A percentile compares a stretch with the other conserved stretches of the same genome.
These are phyloP conservation scores for Botryosphaeria dothidea DNA, from an alignment of 2,329 filamentous ascomycete species.

Conservation along the genomic window DNA sequence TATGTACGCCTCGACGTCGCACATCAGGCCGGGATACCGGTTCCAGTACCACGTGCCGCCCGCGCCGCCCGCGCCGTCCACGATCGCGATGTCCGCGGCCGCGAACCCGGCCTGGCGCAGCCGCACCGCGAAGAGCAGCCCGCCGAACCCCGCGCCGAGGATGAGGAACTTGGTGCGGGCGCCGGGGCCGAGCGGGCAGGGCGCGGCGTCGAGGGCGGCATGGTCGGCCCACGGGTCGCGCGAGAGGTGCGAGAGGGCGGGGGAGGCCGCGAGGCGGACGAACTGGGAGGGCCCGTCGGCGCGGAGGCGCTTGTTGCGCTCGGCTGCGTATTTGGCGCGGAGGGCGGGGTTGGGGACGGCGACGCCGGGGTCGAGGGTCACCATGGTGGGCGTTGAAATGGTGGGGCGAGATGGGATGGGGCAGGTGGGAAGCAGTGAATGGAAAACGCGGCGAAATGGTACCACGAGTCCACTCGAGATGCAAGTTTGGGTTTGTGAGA, in stretches of 20 bases:
- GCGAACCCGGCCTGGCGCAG: conserved; percentile 40
- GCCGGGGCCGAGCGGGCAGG: not conserved
- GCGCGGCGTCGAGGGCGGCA: not conserved
- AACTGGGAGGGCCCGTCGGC: not conserved
- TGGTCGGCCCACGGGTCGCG: conserved; percentile 30
- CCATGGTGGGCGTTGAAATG: not conserved
- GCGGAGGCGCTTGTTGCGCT: conserved; percentile 12
- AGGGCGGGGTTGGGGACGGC: not conserved
- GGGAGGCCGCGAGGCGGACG: not conserved
- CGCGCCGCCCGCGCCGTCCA: conserved; percentile 26
- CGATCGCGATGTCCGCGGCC: conserved; percentile 34
- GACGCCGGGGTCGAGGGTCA: not conserved
- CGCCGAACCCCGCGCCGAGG: conserved; percentile 48
- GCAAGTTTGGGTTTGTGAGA: no score
- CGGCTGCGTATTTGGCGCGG: not conserved
- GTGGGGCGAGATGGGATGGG: not conserved
- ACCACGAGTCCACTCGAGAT: no score
- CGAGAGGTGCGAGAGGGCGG: not conserved
- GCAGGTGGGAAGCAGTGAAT: no score
- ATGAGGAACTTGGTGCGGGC: conserved; percentile 32
- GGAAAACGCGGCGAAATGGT: no score
- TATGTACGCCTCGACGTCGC: conserved; percentile 24
- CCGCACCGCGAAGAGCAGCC: conserved; percentile 44
- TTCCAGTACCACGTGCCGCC: conserved; percentile 34
- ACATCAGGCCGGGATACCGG: conserved; percentile 29